Conservation (phyloP, 768 basidiomycete species). For the Lactarius evosmus region DNA sequence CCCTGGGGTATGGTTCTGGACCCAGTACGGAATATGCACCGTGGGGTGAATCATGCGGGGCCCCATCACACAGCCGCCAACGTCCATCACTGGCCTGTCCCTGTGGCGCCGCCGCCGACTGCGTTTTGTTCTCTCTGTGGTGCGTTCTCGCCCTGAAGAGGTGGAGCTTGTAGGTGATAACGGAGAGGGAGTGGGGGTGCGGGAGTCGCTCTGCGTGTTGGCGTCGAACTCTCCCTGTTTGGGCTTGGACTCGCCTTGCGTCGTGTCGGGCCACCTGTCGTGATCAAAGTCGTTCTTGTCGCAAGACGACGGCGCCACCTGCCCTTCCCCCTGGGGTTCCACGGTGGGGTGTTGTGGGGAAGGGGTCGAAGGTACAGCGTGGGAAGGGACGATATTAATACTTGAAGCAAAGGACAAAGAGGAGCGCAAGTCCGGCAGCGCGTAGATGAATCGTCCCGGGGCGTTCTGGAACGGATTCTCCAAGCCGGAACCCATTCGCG, state of each 20-base stretch:
- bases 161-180: background rate
- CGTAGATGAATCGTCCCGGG: slow-evolving; percentile 15
- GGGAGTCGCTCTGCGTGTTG: background rate
- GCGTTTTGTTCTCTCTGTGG: background rate
- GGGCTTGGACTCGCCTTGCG: background rate
- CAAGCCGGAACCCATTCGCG: background rate
- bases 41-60: slow-evolving; percentile 5
- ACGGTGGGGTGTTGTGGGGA: background rate
- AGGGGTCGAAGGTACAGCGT: background rate
- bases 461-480: slow-evolving; percentile 21
- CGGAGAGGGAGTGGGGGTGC: background rate
- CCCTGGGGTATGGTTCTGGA: background rate
- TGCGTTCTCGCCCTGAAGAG: background rate
- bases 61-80: background rate
- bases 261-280: background rate
- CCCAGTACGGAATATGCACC: background rate
- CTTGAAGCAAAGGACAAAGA: background rate
- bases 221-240: background rate
- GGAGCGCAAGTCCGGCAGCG: slow-evolving; percentile 11
- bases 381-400: background rate
- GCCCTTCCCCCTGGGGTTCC: background rate
- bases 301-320: background rate
- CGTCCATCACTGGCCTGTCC: background rate
- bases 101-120: background rate
- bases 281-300: background rate